Percentiles rank a stretch among this genome's conserved stretches.
Evolutionary conservation across 179 eudicot species (phyloP).

Genomic region (Spergularia azorica): DNA sequence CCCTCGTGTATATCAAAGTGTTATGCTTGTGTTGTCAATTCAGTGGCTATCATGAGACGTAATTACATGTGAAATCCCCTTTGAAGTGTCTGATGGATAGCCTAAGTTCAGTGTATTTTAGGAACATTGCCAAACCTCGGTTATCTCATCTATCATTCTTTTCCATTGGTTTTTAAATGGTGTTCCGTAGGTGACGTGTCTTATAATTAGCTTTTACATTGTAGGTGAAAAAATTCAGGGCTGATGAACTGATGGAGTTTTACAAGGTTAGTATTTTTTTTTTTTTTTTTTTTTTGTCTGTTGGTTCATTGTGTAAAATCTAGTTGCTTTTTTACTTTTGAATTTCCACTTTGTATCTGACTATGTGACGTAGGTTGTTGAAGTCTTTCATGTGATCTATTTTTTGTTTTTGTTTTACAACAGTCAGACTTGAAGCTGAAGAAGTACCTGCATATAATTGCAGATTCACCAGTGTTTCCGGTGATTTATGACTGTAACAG

Average conservation of each 20-base stretch:
- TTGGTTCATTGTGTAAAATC: background rate
- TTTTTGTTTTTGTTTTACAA: constrained; percentile 19
- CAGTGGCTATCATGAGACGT: background rate
- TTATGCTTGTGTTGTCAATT: background rate
- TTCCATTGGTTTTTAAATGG: background rate
- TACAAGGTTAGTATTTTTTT: constrained; percentile 60
- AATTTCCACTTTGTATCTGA: background rate
- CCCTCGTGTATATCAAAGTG: no score
- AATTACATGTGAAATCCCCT: background rate
- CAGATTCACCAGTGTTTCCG: constrained; percentile 86
- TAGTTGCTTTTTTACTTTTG: background rate
- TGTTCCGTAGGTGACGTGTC: background rate
- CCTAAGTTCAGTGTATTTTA: background rate
- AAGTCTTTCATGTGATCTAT: background rate
- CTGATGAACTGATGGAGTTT: constrained; percentile 92
- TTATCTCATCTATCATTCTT: background rate
- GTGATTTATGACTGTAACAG: constrained; percentile 80
- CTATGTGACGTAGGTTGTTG: background rate
- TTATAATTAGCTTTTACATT: background rate
- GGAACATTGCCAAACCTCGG: background rate
- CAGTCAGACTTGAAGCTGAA: constrained; percentile 97
- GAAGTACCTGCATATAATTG: constrained; percentile 92
- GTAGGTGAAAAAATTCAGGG: constrained; percentile 72
- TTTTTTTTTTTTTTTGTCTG: background rate
- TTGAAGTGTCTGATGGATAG: no score